Evolutionary conservation across 768 basidiomycete genomes (phyloP).

Genomic region (Melanogaster broomeanus): DNA sequence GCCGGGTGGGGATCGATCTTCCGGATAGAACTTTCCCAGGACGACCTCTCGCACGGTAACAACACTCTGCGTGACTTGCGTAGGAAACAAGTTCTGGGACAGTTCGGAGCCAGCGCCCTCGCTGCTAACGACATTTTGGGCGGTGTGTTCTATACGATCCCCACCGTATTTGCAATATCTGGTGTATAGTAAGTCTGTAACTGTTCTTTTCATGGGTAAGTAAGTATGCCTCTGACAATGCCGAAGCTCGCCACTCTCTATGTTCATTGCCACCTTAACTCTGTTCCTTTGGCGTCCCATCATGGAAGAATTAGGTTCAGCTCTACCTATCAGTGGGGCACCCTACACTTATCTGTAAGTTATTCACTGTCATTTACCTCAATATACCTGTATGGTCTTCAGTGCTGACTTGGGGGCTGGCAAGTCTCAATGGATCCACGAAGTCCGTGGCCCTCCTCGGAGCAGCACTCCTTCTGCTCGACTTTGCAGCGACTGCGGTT

Average conservation of each 20-base stretch:
- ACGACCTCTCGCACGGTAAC: slow-evolving; percentile 42
- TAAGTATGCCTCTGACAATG: not conserved
- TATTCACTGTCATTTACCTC: not conserved
- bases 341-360: slow-evolving; percentile 70
- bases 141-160: slow-evolving; percentile 69
- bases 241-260: slow-evolving; percentile 64
- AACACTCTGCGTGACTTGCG: slow-evolving; percentile 29
- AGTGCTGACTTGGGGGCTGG: slow-evolving; percentile 6
- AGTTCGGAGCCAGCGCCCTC: slow-evolving; percentile 64
- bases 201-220: not conserved
- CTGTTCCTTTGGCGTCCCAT: slow-evolving; percentile 75
- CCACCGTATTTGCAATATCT: slow-evolving; percentile 59
- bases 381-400: not conserved
- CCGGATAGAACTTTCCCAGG: slow-evolving; percentile 44
- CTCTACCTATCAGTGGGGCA: slow-evolving; percentile 68
- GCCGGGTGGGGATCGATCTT: slow-evolving; percentile 67
- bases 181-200: slow-evolving; percentile 58
- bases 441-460: slow-evolving; percentile 66
- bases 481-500: slow-evolving; percentile 67
- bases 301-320: slow-evolving; percentile 71
- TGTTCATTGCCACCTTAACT: slow-evolving; percentile 61
- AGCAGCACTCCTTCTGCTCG: slow-evolving; percentile 67
- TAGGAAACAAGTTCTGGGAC: slow-evolving; percentile 51
- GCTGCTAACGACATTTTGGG: slow-evolving; percentile 70
- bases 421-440: slow-evolving; percentile 64